These are phyloP conservation scores for Lepidium africanum DNA, from an alignment of 345 rosid genomes.

Conservation along the genomic window DNA sequence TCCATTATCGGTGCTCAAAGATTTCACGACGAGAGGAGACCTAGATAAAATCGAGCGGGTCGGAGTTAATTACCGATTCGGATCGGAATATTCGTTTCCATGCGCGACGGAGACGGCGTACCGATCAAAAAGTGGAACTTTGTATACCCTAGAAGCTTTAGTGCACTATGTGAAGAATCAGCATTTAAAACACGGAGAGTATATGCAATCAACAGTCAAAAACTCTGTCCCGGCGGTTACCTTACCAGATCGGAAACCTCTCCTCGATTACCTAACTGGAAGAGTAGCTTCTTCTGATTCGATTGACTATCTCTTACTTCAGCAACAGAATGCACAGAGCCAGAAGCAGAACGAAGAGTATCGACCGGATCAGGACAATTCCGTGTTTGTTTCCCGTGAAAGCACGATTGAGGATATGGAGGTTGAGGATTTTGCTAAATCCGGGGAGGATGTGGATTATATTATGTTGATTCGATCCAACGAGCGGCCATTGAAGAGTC, in stretches of 20 bases:
- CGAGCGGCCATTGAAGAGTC: slow-evolving; percentile 76
- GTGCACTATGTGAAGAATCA: slow-evolving; percentile 58
- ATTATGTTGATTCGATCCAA: slow-evolving; percentile 40
- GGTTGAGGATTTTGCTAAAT: slow-evolving; percentile 21
- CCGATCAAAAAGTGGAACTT: slow-evolving; percentile 74
- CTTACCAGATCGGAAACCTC: slow-evolving; percentile 76
- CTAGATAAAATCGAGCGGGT: slow-evolving; percentile 49
- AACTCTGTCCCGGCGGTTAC: slow-evolving; percentile 62
- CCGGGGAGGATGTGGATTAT: slow-evolving; percentile 25
- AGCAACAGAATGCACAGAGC: slow-evolving; percentile 28
- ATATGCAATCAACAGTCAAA: slow-evolving; percentile 57
- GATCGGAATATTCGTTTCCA: slow-evolving; percentile 56
- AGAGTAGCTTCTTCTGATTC: slow-evolving; percentile 56
- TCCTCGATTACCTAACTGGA: slow-evolving; percentile 78
- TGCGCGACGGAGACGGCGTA: slow-evolving; percentile 63
- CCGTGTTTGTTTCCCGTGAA: slow-evolving; percentile 20
- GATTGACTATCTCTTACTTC: slow-evolving; percentile 56
- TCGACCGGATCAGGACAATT: slow-evolving; percentile 33
- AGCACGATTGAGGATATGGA: slow-evolving; percentile 8
- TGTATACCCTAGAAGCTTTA: slow-evolving; percentile 77
- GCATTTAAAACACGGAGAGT: slow-evolving; percentile 65
- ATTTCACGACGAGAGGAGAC: slow-evolving; percentile 56
- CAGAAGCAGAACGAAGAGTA: slow-evolving; percentile 34
- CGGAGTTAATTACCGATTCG: slow-evolving; percentile 55
- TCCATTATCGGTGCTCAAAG: slow-evolving; percentile 71